Conservation (phyloP, 345 rosid genomes). For the Rhodamnia rubescens region DNA sequence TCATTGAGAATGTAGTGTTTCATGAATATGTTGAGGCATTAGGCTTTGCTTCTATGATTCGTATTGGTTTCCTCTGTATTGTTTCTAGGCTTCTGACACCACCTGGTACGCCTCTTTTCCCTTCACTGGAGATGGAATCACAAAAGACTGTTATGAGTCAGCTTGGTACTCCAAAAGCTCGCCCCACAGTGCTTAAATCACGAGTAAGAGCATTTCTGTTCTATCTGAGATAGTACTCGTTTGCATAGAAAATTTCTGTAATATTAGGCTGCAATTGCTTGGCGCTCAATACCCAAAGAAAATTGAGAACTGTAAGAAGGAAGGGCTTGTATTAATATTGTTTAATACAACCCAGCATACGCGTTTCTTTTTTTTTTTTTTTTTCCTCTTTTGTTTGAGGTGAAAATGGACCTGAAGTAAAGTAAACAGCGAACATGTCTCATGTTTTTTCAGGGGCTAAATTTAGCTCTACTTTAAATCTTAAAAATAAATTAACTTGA, state of each 20-base stretch:
- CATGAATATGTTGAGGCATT: neutral
- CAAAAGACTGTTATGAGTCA: constrained; percentile 65
- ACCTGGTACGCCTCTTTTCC: constrained; percentile 96
- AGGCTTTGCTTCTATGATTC: neutral
- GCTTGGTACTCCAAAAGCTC: constrained; percentile 54
- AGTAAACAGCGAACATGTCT: too few relatives aligned
- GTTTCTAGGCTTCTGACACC: constrained; percentile 77
- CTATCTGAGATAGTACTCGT: neutral
- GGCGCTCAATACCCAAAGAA: neutral
- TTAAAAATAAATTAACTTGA: too few relatives aligned
- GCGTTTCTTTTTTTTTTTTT: too few relatives aligned
- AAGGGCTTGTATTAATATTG: neutral
- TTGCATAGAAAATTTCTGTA: neutral
- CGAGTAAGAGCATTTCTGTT: constrained; percentile 43
- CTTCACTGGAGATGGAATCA: constrained; percentile 93
- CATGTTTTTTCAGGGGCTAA: too few relatives aligned
- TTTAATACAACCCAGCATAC: neutral
- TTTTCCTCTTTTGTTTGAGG: too few relatives aligned
- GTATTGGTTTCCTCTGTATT: neutral
- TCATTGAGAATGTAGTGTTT: neutral
- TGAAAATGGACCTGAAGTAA: too few relatives aligned
- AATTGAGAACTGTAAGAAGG: neutral
- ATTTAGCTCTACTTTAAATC: too few relatives aligned
- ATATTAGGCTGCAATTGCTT: neutral
- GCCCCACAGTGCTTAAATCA: constrained; percentile 51